Evolutionary conservation across 495 filamentous ascomycete species (phyloP), one percentile per base, ranked within the genome.

Genomic region (Mytilinidion resinicola): DNA sequence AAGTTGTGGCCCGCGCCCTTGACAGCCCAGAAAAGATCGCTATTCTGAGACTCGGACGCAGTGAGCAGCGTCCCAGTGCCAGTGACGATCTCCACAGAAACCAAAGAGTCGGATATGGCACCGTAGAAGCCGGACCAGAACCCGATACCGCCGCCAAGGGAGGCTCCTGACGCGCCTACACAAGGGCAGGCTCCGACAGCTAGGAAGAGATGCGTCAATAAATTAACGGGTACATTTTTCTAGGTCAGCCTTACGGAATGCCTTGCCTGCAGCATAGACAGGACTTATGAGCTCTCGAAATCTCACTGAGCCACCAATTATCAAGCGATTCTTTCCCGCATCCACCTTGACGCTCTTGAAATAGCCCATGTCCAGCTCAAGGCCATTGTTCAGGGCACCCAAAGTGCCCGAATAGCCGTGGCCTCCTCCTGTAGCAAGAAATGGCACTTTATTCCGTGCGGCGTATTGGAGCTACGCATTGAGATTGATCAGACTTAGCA

Each of bases 361-460:
- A 8, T 58, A 41, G 15, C 55, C 53, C 50, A 72, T 52, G 57
- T 73, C 67, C 3, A 76, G 59, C 21, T 65, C 65, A 9, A 74
- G 37, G 6, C 69, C 63, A 57, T 69, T 51, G 35, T 68, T 20
- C 37, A 70, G 43, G 1, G 15, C 30, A 21, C 41, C 64, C 39
- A 72, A 60, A 42, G 64, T 64, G 33, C 57, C 53, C 9, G 72
- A 63, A 20, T 67, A 65, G 15, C 65, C 65, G 48, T 72, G 70
- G 10, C 69, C 64, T 25, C 66, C 67, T 17, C 63, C 63, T 5
- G 62, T 65, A 8, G 67, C 64, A 14, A 75, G 47, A 43, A 75
- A 66, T 17, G 61, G 51, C 14, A 73, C 61, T 20, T 63, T 55
- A 38, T 67, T 57, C 8, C 30, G 30, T 20, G 38, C 48, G 30